Evolutionary conservation across 2,329 filamentous ascomycete genomes (phyloP).

Genomic region (Aspergillus pseudotamarii): DNA sequence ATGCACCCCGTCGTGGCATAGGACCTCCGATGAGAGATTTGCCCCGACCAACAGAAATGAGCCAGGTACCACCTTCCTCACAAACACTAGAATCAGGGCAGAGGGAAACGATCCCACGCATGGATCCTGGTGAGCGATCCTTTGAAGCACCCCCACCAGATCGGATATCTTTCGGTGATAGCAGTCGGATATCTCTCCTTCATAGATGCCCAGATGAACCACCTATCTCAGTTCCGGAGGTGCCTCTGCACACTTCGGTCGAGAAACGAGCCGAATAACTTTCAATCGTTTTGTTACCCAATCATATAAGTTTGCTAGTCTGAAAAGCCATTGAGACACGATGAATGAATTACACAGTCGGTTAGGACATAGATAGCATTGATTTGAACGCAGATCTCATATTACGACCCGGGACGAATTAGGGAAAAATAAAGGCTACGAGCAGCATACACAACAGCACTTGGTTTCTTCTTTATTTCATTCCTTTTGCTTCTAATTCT

Average conservation of each 20-base stretch:
- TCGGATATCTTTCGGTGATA: conserved; percentile 28
- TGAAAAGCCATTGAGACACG: conserved; percentile 16
- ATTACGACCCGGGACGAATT: conserved; percentile 19
- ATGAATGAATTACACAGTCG: conserved; percentile 28
- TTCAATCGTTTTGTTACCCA: neutral
- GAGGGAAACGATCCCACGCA: conserved; percentile 29
- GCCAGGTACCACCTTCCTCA: conserved; percentile 34
- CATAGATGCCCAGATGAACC: conserved; percentile 29
- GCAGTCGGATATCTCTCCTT: conserved; percentile 25
- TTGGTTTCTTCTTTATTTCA: conserved; percentile 2
- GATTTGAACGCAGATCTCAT: conserved; percentile 23
- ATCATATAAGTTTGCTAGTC: conserved; percentile 8
- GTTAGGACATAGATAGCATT: conserved; percentile 38
- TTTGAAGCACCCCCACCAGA: conserved; percentile 26
- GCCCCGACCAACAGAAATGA: conserved; percentile 29
- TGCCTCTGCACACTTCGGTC: conserved; percentile 22
- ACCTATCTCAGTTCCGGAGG: conserved; percentile 21
- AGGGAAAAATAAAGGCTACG: conserved; percentile 19
- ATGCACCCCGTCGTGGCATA: conserved; percentile 24
- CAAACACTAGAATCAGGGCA: conserved; percentile 33
- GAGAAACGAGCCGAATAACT: conserved; percentile 25
- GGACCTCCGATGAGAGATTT: conserved; percentile 30
- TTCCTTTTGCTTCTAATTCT: conserved; percentile 1
- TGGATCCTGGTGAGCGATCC: conserved; percentile 27
- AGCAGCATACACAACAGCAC: conserved; percentile 12